phyloP scores from a whole-genome alignment of 495 filamentous ascomycete genomes.

The Neurospora sp. region DNA sequence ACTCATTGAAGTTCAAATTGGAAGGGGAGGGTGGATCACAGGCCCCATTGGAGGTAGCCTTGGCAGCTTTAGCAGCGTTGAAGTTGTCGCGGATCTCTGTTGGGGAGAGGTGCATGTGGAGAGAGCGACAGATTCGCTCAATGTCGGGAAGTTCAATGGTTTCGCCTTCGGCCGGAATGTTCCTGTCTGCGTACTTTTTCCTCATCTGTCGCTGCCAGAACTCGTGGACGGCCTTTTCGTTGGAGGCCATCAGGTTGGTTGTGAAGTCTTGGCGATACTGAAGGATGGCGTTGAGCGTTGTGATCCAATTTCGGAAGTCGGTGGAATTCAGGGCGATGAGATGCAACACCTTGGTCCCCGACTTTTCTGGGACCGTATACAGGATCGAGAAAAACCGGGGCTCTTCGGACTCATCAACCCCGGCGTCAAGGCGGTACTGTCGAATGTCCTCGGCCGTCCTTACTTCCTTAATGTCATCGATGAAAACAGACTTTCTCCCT shows the following conservation, averaged over 20 bases:
- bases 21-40: conserved; percentile 33
- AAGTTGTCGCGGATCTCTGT: conserved; percentile 69
- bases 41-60: conserved; percentile 1
- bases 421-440: conserved; percentile 80
- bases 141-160: conserved; percentile 65
- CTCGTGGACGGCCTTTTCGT: conserved; percentile 65
- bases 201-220: conserved; percentile 87
- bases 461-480: conserved; percentile 90
- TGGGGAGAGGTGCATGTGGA: conserved; percentile 81
- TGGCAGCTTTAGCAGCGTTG: conserved; percentile 51
- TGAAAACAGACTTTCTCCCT: conserved; percentile 66
- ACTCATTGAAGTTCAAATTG: conserved; percentile 63
- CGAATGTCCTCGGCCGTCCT: conserved; percentile 74
- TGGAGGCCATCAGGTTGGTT: conserved; percentile 68
- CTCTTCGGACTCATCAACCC: conserved; percentile 51
- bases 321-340: conserved; percentile 63
- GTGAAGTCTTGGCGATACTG: conserved; percentile 81
- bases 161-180: conserved; percentile 50
- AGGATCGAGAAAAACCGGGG: conserved; percentile 79
- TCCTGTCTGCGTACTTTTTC: conserved; percentile 47
- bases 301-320: conserved; percentile 67
- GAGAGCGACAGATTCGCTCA: conserved; percentile 68
- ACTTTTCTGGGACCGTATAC: conserved; percentile 61
- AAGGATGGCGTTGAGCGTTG: conserved; percentile 66
- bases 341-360: conserved; percentile 66